Evolutionary conservation across 2,329 filamentous ascomycete species (phyloP), one percentile per base, ranked within the genome.

Genomic region (Metarhizium anisopliae): DNA sequence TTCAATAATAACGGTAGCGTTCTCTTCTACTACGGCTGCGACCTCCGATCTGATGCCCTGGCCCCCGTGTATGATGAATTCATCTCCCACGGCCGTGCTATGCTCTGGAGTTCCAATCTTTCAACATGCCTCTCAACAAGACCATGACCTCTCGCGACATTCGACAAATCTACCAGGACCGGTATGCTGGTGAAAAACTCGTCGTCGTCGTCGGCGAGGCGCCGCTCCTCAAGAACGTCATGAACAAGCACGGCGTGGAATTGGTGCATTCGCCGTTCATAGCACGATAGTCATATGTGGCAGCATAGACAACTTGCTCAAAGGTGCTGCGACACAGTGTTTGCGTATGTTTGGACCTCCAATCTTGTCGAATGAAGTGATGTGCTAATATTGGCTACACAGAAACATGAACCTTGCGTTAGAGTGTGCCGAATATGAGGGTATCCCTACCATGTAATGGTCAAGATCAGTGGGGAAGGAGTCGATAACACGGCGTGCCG

Each of bases 391-490:
- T 14, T 18, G 32, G 32, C 32, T 6, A 25, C 43, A 49, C 67
- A 88, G 85, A 95, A 95, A 95, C 73, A 94, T 95, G 89, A 95
- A 95, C 72, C 77, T 95, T 57, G 87, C 89, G n/a, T 80, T 95
- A 11, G 90, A 90, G 50, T 95, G 93, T 68, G 85, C 83, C 50
- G 90, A 95, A 74, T 95, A 90, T 67, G 88, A 95, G 68, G 90
- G 90, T 45, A 95, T 95, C 62, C 90, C 90, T 18, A 67, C 68
- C 52, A 74, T 76, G 70, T 76, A 70, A 52, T 40, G 53, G 45
- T 43, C 54, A 16, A 43, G 40, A 14, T 18, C n/a, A 6, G 40
- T 43, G 25, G 25, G 25, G 3, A 25, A 25, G 25, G 25, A 25
- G 25, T 25, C 25, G 25, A 25, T 25, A 25, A 25, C 25, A 25